phyloP scores from a whole-genome alignment of 441 rosid species.

The Gossypium aridum region DNA sequence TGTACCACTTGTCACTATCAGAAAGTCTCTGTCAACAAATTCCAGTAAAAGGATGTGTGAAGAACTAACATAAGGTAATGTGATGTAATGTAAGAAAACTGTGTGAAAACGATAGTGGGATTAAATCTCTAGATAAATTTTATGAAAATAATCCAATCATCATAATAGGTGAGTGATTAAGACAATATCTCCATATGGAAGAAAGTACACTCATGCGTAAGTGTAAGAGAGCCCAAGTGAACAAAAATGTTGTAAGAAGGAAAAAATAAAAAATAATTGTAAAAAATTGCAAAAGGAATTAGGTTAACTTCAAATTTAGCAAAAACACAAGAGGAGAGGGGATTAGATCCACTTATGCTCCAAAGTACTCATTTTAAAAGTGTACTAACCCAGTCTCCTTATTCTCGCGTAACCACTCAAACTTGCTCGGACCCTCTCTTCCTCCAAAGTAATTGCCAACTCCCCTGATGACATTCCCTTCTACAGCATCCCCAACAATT shows the following conservation, averaged over 20 bases:
- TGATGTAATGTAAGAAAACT: neutral
- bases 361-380: neutral
- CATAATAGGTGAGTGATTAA: neutral
- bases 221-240: neutral
- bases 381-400: constrained; percentile 73
- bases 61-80: neutral
- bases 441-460: constrained; percentile 96
- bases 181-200: neutral
- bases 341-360: neutral
- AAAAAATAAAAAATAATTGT: neutral
- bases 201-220: neutral
- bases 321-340: neutral
- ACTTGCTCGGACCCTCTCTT: constrained; percentile 97
- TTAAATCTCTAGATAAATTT: neutral
- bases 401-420: constrained; percentile 82
- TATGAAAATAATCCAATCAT: neutral
- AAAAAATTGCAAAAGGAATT: neutral
- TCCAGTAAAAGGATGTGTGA: constrained; percentile 3
- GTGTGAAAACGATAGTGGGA: neutral
- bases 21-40: constrained; percentile 53
- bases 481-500: constrained; percentile 82
- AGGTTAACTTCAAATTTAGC: neutral
- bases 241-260: neutral
- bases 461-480: constrained; percentile 76
- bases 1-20: constrained; percentile 66